These are phyloP conservation scores for Buddleja alternifolia DNA, from an alignment of 257 asterid species.

Conservation along the genomic window DNA sequence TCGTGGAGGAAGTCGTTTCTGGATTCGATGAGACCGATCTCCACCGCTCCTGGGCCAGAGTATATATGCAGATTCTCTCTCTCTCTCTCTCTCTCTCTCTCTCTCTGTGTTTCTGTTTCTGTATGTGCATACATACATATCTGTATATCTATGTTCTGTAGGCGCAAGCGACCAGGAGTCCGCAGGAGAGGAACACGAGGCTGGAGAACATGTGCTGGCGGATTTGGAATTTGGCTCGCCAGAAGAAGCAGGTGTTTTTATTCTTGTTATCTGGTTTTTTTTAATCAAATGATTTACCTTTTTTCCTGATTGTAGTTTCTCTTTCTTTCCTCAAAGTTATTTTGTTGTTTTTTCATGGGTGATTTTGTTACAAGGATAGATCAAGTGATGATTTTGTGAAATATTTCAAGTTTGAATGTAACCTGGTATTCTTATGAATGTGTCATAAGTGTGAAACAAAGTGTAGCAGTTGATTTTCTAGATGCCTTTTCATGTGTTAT, in stretches of 20 bases:
- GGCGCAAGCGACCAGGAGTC: constrained; percentile 40
- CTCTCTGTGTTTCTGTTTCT: not conserved
- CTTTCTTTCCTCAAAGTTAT: no score
- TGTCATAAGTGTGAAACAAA: no score
- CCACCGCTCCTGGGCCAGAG: constrained; percentile 40
- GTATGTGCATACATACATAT: not conserved
- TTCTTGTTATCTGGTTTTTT: not conserved
- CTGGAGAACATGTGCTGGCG: constrained; percentile 49
- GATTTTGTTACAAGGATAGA: no score
- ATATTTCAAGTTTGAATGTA: not conserved
- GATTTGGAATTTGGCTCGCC: constrained; percentile 45
- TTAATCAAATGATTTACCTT: not conserved
- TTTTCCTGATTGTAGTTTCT: no score
- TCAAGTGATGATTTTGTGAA: not conserved
- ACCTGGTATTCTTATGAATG: no score
- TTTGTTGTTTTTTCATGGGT: no score
- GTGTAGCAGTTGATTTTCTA: no score
- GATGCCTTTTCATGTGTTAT: no score
- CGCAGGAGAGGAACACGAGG: constrained; percentile 40
- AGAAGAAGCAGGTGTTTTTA: constrained; percentile 37
- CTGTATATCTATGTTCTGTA: not conserved
- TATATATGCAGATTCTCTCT: not conserved
- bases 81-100: not conserved
- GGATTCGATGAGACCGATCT: constrained; percentile 43
- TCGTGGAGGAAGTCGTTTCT: constrained; percentile 36